Evolutionary conservation across 2,329 filamentous ascomycete species (phyloP).

Genomic region (Pestalotiopsis sp.): DNA sequence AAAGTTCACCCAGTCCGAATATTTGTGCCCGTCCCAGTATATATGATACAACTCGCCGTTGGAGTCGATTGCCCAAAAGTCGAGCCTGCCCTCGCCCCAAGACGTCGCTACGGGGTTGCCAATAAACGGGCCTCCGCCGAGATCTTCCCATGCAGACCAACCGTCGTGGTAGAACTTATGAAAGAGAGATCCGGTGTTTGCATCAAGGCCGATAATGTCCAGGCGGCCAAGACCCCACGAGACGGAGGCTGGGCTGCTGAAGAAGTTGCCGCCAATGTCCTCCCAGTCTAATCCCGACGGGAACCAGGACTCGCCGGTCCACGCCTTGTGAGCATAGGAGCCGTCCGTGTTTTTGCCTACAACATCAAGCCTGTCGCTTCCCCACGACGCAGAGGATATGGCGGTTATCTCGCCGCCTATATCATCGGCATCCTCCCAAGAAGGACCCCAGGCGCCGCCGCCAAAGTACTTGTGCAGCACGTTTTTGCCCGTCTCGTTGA

Average conservation of each 20-base stretch:
- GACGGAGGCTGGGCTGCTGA: constrained; percentile 12
- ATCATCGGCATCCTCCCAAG: constrained; percentile 16
- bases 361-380: constrained; percentile 18
- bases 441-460: constrained; percentile 20
- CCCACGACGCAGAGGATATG: constrained; percentile 14
- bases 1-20: constrained; percentile 19
- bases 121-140: constrained; percentile 18
- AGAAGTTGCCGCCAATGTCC: constrained; percentile 18
- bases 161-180: constrained; percentile 17
- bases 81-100: constrained; percentile 19
- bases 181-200: constrained; percentile 13
- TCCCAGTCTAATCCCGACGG: constrained; percentile 16
- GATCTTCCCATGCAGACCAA: constrained; percentile 23
- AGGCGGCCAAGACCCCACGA: constrained; percentile 19
- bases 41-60: constrained; percentile 17
- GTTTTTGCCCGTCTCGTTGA: constrained; percentile 8
- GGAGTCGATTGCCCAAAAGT: constrained; percentile 20
- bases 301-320: constrained; percentile 17
- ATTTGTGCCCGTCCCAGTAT: constrained; percentile 19
- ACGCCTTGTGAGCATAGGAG: constrained; percentile 21
- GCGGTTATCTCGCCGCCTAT: constrained; percentile 17
- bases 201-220: constrained; percentile 17
- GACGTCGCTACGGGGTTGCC: constrained; percentile 18
- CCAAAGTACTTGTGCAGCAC: constrained; percentile 24
- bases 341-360: constrained; percentile 16